Percentiles rank a stretch among this genome's conserved stretches.
These are phyloP conservation scores for Cladosporium sp. DNA, from an alignment of 2,329 filamentous ascomycete genomes.

Conservation along the genomic window DNA sequence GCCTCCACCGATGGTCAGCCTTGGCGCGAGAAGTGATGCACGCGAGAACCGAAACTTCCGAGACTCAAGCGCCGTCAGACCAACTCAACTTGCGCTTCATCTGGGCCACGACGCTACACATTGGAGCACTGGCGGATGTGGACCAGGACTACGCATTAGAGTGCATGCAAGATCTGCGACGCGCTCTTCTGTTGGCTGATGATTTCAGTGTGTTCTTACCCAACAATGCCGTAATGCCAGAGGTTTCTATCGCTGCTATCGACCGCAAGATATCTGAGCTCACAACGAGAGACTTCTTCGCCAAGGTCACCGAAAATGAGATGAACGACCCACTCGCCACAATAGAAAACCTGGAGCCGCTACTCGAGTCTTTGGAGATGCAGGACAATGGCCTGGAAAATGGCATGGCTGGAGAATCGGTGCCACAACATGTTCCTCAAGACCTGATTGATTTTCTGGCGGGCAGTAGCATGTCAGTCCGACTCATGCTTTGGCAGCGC, in stretches of 20 bases:
- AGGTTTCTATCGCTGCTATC: constrained; percentile 76
- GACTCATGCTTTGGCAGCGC: constrained; percentile 83
- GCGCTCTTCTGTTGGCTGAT: constrained; percentile 45
- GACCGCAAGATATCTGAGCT: constrained; percentile 89
- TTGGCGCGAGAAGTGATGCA: constrained; percentile 54
- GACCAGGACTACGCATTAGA: constrained; percentile 57
- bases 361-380: constrained; percentile 65
- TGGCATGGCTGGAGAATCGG: constrained; percentile 3
- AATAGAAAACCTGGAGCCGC: constrained; percentile 88
- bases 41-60: constrained; percentile 14
- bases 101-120: constrained; percentile 62
- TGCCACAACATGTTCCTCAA: constrained; percentile 39
- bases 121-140: constrained; percentile 53
- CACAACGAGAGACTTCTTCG: constrained; percentile 95
- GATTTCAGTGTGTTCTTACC: constrained; percentile 58
- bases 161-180: constrained; percentile 61
- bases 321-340: constrained; percentile 75
- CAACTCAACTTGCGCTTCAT: constrained; percentile 56
- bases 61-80: constrained; percentile 25
- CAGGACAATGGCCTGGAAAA: background rate
- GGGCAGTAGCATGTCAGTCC: constrained; percentile 74
- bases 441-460: constrained; percentile 85
- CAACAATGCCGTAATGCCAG: constrained; percentile 86
- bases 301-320: constrained; percentile 81
- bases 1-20: constrained; percentile 57